These are phyloP conservation scores for Diospyros kaki DNA, from an alignment of 148 eudicot species.

Conservation along the genomic window DNA sequence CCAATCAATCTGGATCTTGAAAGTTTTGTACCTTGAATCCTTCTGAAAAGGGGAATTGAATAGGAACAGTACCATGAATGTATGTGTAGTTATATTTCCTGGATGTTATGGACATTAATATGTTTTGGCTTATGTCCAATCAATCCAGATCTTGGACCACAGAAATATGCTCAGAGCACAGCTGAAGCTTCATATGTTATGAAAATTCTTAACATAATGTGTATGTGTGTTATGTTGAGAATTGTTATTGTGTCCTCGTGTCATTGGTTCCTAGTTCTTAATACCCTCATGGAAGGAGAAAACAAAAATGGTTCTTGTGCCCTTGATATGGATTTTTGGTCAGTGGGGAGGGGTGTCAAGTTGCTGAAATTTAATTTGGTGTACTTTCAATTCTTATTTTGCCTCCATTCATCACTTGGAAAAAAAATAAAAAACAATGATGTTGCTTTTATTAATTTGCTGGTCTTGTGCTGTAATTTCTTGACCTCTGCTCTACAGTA, in stretches of 20 bases:
- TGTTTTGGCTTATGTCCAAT: not conserved
- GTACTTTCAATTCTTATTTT: not conserved
- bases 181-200: not conserved
- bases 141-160: not conserved
- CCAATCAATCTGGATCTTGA: not conserved
- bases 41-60: not conserved
- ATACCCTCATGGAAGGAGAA: too few relatives aligned
- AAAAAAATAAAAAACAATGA: not conserved
- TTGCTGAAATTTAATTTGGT: not conserved
- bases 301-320: too few relatives aligned
- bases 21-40: not conserved
- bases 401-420: not conserved
- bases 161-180: not conserved
- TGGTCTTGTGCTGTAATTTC: not conserved
- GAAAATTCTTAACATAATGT: not conserved
- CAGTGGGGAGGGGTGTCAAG: not conserved
- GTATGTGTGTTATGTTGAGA: not conserved
- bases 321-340: too few relatives aligned
- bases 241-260: not conserved
- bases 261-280: too few relatives aligned
- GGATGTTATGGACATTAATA: not conserved
- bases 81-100: not conserved
- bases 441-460: not conserved
- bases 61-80: not conserved
- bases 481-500: conserved; percentile 1